Evolutionary conservation across 2,329 filamentous ascomycete genomes (phyloP).

Genomic region (Aspergillus sp.): DNA sequence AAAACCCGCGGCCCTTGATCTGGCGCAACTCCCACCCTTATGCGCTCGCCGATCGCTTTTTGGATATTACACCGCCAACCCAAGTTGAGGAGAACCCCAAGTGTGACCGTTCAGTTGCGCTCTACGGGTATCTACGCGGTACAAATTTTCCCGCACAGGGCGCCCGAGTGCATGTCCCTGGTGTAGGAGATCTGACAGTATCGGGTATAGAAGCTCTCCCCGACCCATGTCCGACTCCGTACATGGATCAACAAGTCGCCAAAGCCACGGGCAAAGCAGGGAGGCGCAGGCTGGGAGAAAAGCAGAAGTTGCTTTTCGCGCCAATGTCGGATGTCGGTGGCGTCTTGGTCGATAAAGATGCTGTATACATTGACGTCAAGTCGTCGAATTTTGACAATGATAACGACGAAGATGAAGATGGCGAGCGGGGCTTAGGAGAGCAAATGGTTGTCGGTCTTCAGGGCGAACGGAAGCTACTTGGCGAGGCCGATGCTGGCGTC

Average conservation of each 20-base stretch:
- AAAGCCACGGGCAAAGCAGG: conserved; percentile 76
- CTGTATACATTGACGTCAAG: conserved; percentile 76
- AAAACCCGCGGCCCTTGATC: conserved; percentile 89
- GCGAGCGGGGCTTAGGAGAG: conserved; percentile 77
- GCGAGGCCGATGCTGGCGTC: conserved; percentile 71
- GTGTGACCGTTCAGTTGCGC: conserved; percentile 79
- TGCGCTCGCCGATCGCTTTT: conserved; percentile 82
- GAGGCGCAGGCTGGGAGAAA: conserved; percentile 76
- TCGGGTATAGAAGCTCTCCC: conserved; percentile 76
- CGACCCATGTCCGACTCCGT: conserved; percentile 90
- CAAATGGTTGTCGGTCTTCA: conserved; percentile 89
- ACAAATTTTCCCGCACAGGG: conserved; percentile 85
- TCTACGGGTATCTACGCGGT: conserved; percentile 89
- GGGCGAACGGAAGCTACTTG: conserved; percentile 68
- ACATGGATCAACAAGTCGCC: conserved; percentile 75
- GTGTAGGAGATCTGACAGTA: conserved; percentile 80
- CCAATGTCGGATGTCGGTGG: conserved; percentile 98
- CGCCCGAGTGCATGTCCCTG: conserved; percentile 83
- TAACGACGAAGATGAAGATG: conserved; percentile 50
- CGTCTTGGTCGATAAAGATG: conserved; percentile 91
- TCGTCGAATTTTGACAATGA: conserved; percentile 62
- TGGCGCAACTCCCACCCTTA: conserved; percentile 98
- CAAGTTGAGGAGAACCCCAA: conserved; percentile 79
- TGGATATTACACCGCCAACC: conserved; percentile 89
- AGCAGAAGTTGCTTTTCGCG: conserved; percentile 91